These are phyloP conservation scores for Posidonia oceanica DNA, from an alignment of 116 monocot species.

Conservation along the genomic window DNA sequence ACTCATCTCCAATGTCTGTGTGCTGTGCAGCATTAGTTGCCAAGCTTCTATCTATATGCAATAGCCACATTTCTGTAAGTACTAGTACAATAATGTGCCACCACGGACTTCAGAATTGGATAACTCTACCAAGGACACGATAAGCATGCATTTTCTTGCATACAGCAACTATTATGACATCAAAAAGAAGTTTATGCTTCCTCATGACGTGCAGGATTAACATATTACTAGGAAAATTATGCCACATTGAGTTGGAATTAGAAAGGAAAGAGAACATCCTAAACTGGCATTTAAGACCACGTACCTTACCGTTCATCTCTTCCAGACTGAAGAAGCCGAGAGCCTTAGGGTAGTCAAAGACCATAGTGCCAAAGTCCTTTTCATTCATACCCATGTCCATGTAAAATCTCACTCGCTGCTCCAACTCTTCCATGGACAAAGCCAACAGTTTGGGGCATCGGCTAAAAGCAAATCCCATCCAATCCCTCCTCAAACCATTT, in stretches of 20 bases:
- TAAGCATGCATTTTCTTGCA: too few species aligned
- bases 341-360: conserved; percentile 80
- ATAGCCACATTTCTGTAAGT: too few species aligned
- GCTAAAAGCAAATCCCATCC: conserved; percentile 73
- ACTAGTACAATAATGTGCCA: too few species aligned
- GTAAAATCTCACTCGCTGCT: conserved; percentile 60
- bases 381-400: conserved; percentile 70
- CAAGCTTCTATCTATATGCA: too few species aligned
- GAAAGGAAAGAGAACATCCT: background rate
- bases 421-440: conserved; percentile 51
- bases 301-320: conserved; percentile 96
- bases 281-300: conserved; percentile 2
- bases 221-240: background rate
- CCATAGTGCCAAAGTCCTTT: conserved; percentile 92
- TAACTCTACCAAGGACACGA: too few species aligned
- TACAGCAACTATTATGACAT: too few species aligned
- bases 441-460: conserved; percentile 65
- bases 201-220: too few species aligned
- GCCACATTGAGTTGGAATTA: background rate
- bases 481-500: conserved; percentile 70
- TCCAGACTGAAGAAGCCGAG: conserved; percentile 73
- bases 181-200: too few species aligned
- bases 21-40: too few species aligned
- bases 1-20: too few species aligned
- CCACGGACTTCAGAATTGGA: too few species aligned